phyloP scores from a whole-genome alignment of 2,329 filamentous ascomycete genomes.

The Xylaria digitata region DNA sequence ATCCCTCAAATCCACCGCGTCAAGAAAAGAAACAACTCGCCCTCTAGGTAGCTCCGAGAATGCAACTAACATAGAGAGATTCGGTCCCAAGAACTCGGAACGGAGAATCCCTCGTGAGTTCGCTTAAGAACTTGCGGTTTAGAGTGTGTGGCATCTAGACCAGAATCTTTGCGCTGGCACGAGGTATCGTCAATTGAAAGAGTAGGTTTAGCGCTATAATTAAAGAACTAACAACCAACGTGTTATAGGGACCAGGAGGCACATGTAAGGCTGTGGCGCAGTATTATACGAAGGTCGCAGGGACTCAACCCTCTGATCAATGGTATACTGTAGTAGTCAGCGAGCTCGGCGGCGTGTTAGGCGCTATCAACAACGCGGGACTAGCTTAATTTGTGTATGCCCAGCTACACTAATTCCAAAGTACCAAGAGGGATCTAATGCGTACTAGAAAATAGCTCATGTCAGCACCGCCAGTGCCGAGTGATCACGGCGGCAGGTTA shows the following conservation, averaged over 20 bases:
- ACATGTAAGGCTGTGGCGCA: conserved; percentile 28
- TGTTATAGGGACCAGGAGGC: not conserved
- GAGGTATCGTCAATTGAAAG: conserved; percentile 3
- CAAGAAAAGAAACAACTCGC: not conserved
- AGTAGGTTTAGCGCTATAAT: conserved; percentile 3
- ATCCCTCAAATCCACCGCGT: not conserved
- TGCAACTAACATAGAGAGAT: conserved; percentile 3
- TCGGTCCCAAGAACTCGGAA: conserved; percentile 20
- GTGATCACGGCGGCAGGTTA: conserved; percentile 18
- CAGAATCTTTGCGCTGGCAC: conserved; percentile 1
- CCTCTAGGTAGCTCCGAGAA: not conserved
- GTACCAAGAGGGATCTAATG: not conserved
- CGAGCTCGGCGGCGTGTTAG: conserved; percentile 16
- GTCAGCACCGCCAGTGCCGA: conserved; percentile 19
- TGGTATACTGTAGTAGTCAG: conserved; percentile 21
- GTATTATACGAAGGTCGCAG: conserved; percentile 26
- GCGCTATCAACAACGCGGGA: conserved; percentile 2
- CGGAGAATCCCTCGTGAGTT: not conserved
- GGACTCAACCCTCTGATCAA: conserved; percentile 5
- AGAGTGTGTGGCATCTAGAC: not conserved
- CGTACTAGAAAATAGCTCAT: conserved; percentile 20
- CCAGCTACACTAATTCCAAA: not conserved
- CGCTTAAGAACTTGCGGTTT: conserved; percentile 5
- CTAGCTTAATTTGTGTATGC: not conserved
- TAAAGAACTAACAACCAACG: conserved; percentile 23